phyloP scores from a whole-genome alignment of 805 yeast genomes.

The Middelhovenomyces tepae region DNA sequence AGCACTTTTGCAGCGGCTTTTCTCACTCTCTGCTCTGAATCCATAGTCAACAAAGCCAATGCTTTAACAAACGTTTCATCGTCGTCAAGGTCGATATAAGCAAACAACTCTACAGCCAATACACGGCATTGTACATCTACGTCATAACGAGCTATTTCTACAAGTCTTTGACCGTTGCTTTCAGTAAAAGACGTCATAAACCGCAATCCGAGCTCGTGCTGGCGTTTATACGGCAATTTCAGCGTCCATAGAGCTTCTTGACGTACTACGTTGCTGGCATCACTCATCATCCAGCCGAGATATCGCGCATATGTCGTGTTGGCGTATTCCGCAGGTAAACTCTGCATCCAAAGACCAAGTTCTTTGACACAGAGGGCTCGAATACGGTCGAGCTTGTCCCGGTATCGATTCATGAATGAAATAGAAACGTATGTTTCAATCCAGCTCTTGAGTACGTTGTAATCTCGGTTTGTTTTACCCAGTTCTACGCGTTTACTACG shows the following conservation, averaged over 20 bases:
- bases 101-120: constrained; percentile 42
- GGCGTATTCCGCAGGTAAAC: constrained; percentile 61
- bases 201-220: constrained; percentile 48
- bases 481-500: constrained; percentile 5
- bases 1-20: constrained; percentile 48
- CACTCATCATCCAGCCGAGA: constrained; percentile 82
- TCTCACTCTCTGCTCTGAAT: constrained; percentile 27
- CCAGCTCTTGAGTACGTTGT: constrained; percentile 51
- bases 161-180: constrained; percentile 54
- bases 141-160: constrained; percentile 54
- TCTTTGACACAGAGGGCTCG: constrained; percentile 59
- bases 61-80: constrained; percentile 44
- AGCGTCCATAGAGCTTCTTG: constrained; percentile 53
- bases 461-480: constrained; percentile 21
- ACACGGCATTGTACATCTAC: constrained; percentile 47
- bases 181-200: constrained; percentile 71
- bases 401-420: constrained; percentile 71
- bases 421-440: constrained; percentile 52
- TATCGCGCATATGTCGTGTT: constrained; percentile 64
- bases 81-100: constrained; percentile 54
- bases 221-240: constrained; percentile 38
- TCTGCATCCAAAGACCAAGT: constrained; percentile 64
- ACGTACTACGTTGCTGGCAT: constrained; percentile 51
- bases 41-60: constrained; percentile 34
- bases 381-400: constrained; percentile 67